Conservation (phyloP, 306 rosid genomes). For the Hippophae tibetana region DNA sequence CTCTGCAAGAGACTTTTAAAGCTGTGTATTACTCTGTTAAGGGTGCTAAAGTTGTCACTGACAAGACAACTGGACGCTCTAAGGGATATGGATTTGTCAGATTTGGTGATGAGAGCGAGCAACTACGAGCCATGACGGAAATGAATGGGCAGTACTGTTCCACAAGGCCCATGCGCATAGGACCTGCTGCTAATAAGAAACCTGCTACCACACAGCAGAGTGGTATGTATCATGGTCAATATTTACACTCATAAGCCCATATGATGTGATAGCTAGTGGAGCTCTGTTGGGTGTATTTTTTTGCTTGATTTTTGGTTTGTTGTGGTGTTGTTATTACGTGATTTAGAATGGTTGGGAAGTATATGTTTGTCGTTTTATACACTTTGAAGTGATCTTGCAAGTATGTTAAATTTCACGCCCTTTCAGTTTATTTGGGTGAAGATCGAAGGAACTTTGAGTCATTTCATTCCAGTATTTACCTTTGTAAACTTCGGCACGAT, state of each 20-base stretch:
- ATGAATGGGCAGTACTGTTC: conserved; percentile 61
- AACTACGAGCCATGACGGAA: conserved; percentile 51
- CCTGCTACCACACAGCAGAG: conserved; percentile 9
- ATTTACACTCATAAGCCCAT: too few relatives aligned
- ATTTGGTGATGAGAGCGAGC: conserved; percentile 50
- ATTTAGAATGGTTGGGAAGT: conserved; percentile 2
- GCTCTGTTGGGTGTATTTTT: background rate
- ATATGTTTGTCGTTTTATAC: conserved; percentile 5
- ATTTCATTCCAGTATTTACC: conserved; percentile 50
- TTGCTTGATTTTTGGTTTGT: background rate
- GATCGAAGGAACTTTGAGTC: conserved; percentile 33
- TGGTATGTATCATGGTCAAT: too few relatives aligned
- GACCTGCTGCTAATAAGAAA: conserved; percentile 61
- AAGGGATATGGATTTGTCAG: conserved; percentile 64
- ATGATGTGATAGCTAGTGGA: background rate
- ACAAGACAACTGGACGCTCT: conserved; percentile 56
- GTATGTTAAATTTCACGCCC: conserved; percentile 8
- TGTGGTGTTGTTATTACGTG: background rate
- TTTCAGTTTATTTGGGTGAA: conserved; percentile 26
- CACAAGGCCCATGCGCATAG: conserved; percentile 55
- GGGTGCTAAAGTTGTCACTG: conserved; percentile 64
- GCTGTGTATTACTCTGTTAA: conserved; percentile 35
- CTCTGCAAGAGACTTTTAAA: conserved; percentile 50
- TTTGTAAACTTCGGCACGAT: conserved; percentile 44
- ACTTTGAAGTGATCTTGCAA: conserved; percentile 1